Percentiles rank a stretch among this genome's conserved stretches.
Conservation (phyloP, 2,329 filamentous ascomycete genomes). For the Pseudogymnoascus sp. region DNA sequence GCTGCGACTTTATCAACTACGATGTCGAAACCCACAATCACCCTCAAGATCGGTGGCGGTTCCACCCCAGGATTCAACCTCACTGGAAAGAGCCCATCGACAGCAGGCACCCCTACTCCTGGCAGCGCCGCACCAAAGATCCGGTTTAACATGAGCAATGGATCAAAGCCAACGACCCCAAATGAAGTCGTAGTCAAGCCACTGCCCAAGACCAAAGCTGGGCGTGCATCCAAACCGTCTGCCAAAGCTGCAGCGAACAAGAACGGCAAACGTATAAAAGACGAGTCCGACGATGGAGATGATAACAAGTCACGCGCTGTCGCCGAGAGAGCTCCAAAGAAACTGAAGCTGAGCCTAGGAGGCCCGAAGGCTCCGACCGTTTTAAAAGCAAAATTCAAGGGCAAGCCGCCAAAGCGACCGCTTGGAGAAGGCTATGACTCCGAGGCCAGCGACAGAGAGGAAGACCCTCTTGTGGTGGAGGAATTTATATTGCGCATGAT, state of each 20-base stretch:
- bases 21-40: slow-evolving; percentile 25
- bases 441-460: slow-evolving; percentile 83
- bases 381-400: slow-evolving; percentile 56
- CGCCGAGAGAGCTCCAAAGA: slow-evolving; percentile 28
- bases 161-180: slow-evolving; percentile 23
- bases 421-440: slow-evolving; percentile 92
- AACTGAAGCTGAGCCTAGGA: slow-evolving; percentile 39
- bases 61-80: slow-evolving; percentile 1
- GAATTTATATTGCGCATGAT: slow-evolving; percentile 84
- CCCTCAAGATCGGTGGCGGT: slow-evolving; percentile 18
- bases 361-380: slow-evolving; percentile 32
- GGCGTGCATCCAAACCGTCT: slow-evolving; percentile 50
- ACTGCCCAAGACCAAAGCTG: slow-evolving; percentile 48
- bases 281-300: slow-evolving; percentile 44
- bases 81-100: slow-evolving; percentile 11
- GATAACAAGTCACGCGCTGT: slow-evolving; percentile 30
- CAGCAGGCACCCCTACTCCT: slow-evolving; percentile 25
- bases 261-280: slow-evolving; percentile 45
- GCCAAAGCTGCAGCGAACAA: slow-evolving; percentile 44
- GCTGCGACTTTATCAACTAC: slow-evolving; percentile 8
- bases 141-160: slow-evolving; percentile 19
- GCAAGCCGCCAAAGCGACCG: slow-evolving; percentile 59
- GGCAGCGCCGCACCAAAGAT: slow-evolving; percentile 28
- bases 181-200: slow-evolving; percentile 15
- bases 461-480: slow-evolving; percentile 80